Evolutionary conservation across 495 filamentous ascomycete species (phyloP), one percentile per base, ranked within the genome.

Genomic region (Halenospora varia): DNA sequence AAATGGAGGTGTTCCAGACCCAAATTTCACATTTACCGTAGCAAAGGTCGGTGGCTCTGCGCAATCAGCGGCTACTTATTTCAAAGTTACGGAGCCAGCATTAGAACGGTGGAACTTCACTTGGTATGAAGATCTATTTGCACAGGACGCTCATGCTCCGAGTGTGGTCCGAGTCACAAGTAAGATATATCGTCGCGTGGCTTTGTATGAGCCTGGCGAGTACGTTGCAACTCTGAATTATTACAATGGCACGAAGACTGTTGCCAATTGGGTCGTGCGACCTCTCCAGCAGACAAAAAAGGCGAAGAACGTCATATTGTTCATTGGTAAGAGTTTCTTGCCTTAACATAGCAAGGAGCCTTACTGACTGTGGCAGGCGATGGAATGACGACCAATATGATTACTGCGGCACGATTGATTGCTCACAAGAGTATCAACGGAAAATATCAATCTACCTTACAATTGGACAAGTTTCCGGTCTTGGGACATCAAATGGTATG

Each of bases 381-480:
- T 57, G 86, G 87, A 52, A 90, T 90, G 87, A 89, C 87, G 2
- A 89, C 85, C 25, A 89, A 88, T 70, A 90, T 90, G 87, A 80
- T 82, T 61, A 82, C 77, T 15, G 55, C 50, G 17, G 44, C 51
- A 15, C 18, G 87, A 29, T 72, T 90, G 50, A 83, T 90, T 41
- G 87, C 77, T 3, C 87, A 90, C 72, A 85, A 87, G 75, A 81
- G 77, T 44, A 76, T 89, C 75, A 90, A 90, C 57, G 87, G 87
- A 50, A 83, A 82, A 62, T 90, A 90, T 63, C 79, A 87, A 72
- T 81, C 78, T 50, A 78, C 74, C 56, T 77, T 90, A 72, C 70
- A 76, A 50, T 73, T 90, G 70, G 87, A 90, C 67, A 74, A 88
- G 64, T 89, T 90, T 68, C 87, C 87, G 0, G 77, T 88, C 2